A percentile compares a stretch with the other conserved stretches of the same genome.
These are phyloP conservation scores for Puccinia novopanici DNA, from an alignment of 1,284 basidiomycete genomes.

Conservation along the genomic window DNA sequence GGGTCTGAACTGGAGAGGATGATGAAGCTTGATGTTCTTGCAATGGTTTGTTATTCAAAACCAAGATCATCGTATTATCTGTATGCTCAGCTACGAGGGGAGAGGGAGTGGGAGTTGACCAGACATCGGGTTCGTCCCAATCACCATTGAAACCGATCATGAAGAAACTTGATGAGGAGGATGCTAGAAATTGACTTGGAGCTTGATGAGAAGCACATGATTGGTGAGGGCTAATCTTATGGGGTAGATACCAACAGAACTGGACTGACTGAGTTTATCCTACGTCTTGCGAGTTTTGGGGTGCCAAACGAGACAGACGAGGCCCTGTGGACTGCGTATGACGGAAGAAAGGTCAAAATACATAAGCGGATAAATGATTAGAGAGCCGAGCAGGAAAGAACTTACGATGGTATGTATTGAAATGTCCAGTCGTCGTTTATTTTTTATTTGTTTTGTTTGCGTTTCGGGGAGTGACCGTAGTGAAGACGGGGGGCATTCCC, in stretches of 20 bases:
- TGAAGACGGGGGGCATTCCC: no score
- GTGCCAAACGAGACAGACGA: background rate
- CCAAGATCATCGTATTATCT: background rate
- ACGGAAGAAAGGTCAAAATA: no score
- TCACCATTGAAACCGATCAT: constrained; percentile 38
- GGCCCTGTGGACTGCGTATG: background rate
- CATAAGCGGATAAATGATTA: no score
- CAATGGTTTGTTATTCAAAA: background rate
- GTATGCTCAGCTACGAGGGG: constrained; percentile 2
- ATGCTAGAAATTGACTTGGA: background rate
- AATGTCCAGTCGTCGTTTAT: no score
- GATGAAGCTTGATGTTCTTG: constrained; percentile 21
- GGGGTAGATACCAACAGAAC: background rate
- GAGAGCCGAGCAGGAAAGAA: no score
- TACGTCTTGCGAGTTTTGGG: background rate
- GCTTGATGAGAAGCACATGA: background rate
- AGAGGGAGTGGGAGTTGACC: constrained; percentile 38
- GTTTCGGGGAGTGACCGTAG: no score
- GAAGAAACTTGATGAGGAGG: background rate
- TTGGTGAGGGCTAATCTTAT: background rate
- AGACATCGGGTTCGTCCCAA: constrained; percentile 48
- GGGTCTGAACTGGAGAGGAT: background rate
- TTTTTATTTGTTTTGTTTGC: no score
- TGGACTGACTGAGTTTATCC: background rate
- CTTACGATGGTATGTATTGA: no score